A percentile compares a stretch with the other conserved stretches of the same genome.
Conservation (phyloP, 2,329 filamentous ascomycete species). For the Paecilomyces variotii region DNA sequence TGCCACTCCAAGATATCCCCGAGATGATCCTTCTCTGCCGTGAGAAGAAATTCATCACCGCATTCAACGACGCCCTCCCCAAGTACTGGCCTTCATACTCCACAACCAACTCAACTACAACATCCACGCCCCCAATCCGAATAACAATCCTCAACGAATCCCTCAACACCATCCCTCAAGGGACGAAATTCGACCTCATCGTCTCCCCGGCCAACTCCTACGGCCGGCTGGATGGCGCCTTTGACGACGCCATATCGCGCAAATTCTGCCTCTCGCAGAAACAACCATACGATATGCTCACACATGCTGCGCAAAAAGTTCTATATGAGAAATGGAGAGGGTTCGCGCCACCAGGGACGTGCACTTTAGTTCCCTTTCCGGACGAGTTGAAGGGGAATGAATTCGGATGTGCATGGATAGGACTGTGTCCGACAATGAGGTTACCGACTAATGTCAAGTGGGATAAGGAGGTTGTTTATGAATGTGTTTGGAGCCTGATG, state of each 20-base stretch:
- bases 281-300: slow-evolving; percentile 42
- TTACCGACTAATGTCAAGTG: slow-evolving; percentile 37
- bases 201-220: slow-evolving; percentile 51
- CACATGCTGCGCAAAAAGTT: slow-evolving; percentile 34
- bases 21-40: slow-evolving; percentile 38
- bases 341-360: slow-evolving; percentile 45
- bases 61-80: slow-evolving; percentile 32
- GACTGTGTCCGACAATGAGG: slow-evolving; percentile 49
- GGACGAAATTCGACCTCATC: slow-evolving; percentile 39
- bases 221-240: slow-evolving; percentile 46
- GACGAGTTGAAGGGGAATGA: slow-evolving; percentile 30
- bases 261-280: slow-evolving; percentile 35
- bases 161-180: slow-evolving; percentile 30
- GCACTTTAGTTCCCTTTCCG: slow-evolving; percentile 42
- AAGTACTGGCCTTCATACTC: slow-evolving; percentile 23
- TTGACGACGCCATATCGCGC: slow-evolving; percentile 47
- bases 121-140: slow-evolving; percentile 27
- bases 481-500: slow-evolving; percentile 47
- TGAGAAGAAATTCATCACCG: slow-evolving; percentile 27
- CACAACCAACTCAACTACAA: slow-evolving; percentile 3
- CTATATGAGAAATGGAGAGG: slow-evolving; percentile 44
- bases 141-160: slow-evolving; percentile 24
- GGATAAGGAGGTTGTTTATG: slow-evolving; percentile 48
- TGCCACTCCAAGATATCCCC: slow-evolving; percentile 20
- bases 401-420: slow-evolving; percentile 39